These are phyloP conservation scores for Neoboletus brunneissimus DNA, from an alignment of 768 basidiomycete species.

Conservation along the genomic window DNA sequence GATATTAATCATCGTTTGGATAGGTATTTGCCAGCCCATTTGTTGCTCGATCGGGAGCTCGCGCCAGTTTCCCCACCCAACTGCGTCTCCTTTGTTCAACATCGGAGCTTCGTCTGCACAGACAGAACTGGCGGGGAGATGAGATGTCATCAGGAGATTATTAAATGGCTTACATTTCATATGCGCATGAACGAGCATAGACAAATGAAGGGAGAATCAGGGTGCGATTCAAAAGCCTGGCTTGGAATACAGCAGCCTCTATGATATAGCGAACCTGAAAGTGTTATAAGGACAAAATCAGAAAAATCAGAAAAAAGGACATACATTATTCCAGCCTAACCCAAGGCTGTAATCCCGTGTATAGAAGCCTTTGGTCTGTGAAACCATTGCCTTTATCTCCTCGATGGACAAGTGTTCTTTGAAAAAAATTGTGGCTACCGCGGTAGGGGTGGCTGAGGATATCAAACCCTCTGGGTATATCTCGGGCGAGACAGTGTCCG, in stretches of 20 bases:
- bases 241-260: conserved; percentile 40
- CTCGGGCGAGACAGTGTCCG: not conserved
- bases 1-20: conserved; percentile 39
- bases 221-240: conserved; percentile 38
- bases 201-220: conserved; percentile 42
- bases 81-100: conserved; percentile 41
- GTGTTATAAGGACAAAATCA: not conserved
- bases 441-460: not conserved
- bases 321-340: conserved; percentile 46
- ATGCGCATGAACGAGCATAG: conserved; percentile 44
- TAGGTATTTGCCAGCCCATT: conserved; percentile 33
- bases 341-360: conserved; percentile 42
- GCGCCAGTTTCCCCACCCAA: conserved; percentile 40
- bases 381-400: conserved; percentile 34
- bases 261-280: conserved; percentile 44
- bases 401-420: conserved; percentile 26
- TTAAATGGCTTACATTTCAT: conserved; percentile 30
- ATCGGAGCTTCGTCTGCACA: conserved; percentile 41
- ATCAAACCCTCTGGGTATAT: not conserved
- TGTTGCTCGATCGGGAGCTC: conserved; percentile 33
- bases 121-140: conserved; percentile 20
- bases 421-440: not conserved
- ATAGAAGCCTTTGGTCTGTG: conserved; percentile 40
- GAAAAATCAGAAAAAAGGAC: conserved; percentile 3
- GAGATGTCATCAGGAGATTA: not conserved